Evolutionary conservation across 1,284 basidiomycete species (phyloP).

Genomic region (Irpex lacteus): DNA sequence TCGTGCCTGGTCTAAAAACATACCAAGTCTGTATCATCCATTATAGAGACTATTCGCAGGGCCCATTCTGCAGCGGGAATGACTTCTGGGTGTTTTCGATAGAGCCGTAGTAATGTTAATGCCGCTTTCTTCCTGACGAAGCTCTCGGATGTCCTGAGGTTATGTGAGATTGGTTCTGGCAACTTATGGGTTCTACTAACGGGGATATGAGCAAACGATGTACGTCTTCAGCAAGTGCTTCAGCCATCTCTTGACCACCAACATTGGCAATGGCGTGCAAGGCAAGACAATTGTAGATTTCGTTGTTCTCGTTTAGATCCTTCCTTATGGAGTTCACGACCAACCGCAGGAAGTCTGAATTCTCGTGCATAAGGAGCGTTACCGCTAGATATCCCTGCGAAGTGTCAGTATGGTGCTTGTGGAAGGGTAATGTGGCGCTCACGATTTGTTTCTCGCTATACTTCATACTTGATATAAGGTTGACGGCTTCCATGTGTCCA

Average conservation of each 20-base stretch:
- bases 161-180: neutral
- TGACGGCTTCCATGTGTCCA: conserved; percentile 99
- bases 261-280: conserved; percentile 98
- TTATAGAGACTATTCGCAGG: conserved; percentile 87
- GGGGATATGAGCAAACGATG: conserved; percentile 95
- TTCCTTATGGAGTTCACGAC: conserved; percentile 99
- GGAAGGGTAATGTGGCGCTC: conserved; percentile 38
- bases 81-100: conserved; percentile 94
- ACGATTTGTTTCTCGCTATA: conserved; percentile 99
- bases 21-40: conserved; percentile 91
- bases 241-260: conserved; percentile 97
- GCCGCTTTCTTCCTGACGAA: conserved; percentile 99
- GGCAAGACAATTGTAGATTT: conserved; percentile 95
- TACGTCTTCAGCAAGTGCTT: conserved; percentile 89
- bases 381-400: conserved; percentile 92
- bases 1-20: conserved; percentile 14
- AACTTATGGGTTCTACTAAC: conserved; percentile 45
- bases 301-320: conserved; percentile 93
- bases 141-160: conserved; percentile 80
- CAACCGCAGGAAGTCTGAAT: conserved; percentile 92
- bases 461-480: conserved; percentile 92
- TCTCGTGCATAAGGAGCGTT: conserved; percentile 97
- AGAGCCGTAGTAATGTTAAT: conserved; percentile 87
- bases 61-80: conserved; percentile 96
- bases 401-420: neutral